These are phyloP conservation scores for Astrothelium subdiscretum DNA, from an alignment of 495 filamentous ascomycete species.

Conservation along the genomic window DNA sequence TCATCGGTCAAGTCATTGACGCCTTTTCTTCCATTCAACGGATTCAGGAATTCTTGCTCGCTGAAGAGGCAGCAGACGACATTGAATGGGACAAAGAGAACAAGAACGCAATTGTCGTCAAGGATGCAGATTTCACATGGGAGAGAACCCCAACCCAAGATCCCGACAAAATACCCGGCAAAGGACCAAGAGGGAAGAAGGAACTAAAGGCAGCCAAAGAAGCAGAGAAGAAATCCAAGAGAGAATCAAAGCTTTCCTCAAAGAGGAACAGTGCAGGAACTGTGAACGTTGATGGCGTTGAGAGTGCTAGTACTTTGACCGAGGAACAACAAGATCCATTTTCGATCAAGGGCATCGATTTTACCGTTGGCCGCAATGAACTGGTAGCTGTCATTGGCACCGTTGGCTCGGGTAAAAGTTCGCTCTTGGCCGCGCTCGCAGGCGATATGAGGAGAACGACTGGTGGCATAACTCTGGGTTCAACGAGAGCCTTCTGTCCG, in stretches of 20 bases:
- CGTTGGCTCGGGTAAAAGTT: constrained; percentile 88
- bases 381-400: constrained; percentile 82
- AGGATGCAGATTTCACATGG: constrained; percentile 81
- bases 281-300: constrained; percentile 20
- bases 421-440: constrained; percentile 76
- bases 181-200: constrained; percentile 16
- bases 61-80: constrained; percentile 75
- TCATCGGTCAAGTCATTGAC: constrained; percentile 81
- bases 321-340: constrained; percentile 58
- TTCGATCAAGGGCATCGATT: constrained; percentile 59
- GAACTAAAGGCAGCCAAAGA: constrained; percentile 31
- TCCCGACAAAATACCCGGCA: constrained; percentile 30
- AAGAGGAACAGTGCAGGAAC: constrained; percentile 18
- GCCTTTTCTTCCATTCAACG: constrained; percentile 73
- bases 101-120: constrained; percentile 58
- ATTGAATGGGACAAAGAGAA: constrained; percentile 49
- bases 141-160: constrained; percentile 62
- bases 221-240: constrained; percentile 20
- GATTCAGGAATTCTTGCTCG: constrained; percentile 74
- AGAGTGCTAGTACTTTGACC: constrained; percentile 39
- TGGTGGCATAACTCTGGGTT: constrained; percentile 63
- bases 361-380: constrained; percentile 69
- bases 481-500: constrained; percentile 76
- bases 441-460: constrained; percentile 83
- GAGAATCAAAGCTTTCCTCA: constrained; percentile 16